These are phyloP conservation scores for Camelina sativa DNA, from an alignment of 345 rosid species.

Conservation along the genomic window DNA sequence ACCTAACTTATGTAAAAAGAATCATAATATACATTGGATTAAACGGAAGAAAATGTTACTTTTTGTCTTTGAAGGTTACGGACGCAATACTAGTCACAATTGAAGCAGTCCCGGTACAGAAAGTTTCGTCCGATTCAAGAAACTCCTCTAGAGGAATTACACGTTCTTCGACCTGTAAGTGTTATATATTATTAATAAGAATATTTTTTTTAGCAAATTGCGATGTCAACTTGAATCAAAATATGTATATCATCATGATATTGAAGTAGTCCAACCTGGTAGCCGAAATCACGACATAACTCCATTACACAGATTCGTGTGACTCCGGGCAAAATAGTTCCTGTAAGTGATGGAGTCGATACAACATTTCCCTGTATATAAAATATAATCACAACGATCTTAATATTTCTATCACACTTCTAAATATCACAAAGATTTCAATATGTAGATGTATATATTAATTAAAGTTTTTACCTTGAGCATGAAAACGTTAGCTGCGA, in stretches of 20 bases:
- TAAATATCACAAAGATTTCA: neutral
- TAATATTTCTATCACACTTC: neutral
- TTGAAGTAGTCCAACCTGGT: conserved; percentile 53
- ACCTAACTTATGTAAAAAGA: neutral
- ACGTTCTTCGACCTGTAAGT: conserved; percentile 36
- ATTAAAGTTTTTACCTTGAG: conserved; percentile 51
- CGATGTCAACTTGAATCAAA: neutral
- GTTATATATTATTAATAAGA: neutral
- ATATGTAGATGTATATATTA: neutral
- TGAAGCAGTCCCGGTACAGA: conserved; percentile 83
- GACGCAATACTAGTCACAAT: conserved; percentile 70
- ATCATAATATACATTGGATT: neutral
- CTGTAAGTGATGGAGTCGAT: conserved; percentile 74
- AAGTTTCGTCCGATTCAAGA: conserved; percentile 78
- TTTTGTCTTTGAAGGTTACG: conserved; percentile 36
- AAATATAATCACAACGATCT: conserved; percentile 8
- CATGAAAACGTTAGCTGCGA: conserved; percentile 60
- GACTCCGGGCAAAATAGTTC: conserved; percentile 88
- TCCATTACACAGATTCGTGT: conserved; percentile 83
- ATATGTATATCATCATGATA: neutral
- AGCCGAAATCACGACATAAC: conserved; percentile 71
- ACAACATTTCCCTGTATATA: conserved; percentile 63
- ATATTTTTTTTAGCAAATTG: neutral
- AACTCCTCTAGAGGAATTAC: conserved; percentile 45
- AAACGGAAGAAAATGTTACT: conserved; percentile 22